A percentile compares a stretch with the other conserved stretches of the same genome.
Conservation (phyloP, 2,329 filamentous ascomycete genomes). For the Scedosporium aurantiacum region DNA sequence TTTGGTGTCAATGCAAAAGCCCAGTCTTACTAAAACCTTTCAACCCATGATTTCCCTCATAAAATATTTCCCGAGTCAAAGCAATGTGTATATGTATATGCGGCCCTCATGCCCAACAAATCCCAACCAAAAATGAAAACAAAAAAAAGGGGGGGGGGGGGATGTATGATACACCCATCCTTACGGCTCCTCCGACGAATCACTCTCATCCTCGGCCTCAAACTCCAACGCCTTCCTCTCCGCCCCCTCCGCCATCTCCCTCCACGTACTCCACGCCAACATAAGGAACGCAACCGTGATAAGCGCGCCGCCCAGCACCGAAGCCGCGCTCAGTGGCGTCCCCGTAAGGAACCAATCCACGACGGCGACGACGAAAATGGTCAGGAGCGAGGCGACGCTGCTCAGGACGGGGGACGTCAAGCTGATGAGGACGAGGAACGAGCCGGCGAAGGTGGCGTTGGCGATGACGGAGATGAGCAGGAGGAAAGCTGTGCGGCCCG, state of each 20-base stretch:
- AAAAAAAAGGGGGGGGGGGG: too few species aligned
- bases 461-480: constrained; percentile 70
- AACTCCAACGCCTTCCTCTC: constrained; percentile 44
- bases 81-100: too few species aligned
- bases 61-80: too few species aligned
- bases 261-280: constrained; percentile 82
- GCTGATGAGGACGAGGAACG: constrained; percentile 84
- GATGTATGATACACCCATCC: not conserved
- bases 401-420: constrained; percentile 87
- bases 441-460: constrained; percentile 87
- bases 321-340: constrained; percentile 59
- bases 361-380: constrained; percentile 91
- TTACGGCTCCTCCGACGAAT: constrained; percentile 20
- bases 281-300: constrained; percentile 85
- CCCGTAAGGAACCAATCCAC: constrained; percentile 83
- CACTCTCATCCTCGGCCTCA: constrained; percentile 34
- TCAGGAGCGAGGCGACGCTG: constrained; percentile 84
- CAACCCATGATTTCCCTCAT: too few species aligned
- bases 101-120: too few species aligned
- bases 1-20: too few species aligned
- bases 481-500: constrained; percentile 66
- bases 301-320: constrained; percentile 69
- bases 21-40: too few species aligned
- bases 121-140: too few species aligned
- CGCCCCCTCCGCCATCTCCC: constrained; percentile 81